Base-by-base conservation (phyloP, 495 filamentous ascomycete species). In the Pseudoneurospora amorphoporcata region DNA sequence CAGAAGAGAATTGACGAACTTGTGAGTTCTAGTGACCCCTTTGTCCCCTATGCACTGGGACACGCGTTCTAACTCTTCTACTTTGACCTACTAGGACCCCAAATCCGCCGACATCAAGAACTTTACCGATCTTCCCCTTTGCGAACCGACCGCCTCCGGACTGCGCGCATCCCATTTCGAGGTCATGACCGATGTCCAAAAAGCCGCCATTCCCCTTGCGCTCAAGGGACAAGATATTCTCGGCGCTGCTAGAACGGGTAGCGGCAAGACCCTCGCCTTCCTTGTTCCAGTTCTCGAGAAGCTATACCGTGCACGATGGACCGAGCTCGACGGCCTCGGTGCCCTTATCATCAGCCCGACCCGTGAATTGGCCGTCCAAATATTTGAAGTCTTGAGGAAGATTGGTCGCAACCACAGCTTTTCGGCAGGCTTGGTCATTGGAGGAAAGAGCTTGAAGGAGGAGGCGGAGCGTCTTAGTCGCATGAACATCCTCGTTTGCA, bases 401-500 rank as follows among this genome's bases (percentile, higher is more conserved):
- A 89, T 99, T 68, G 95, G 95, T 7, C 87, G 93, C 53, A 90
- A 94, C 65, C 95, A 99, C 81, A 85, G 88, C 29, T 97, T 98
- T 79, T 96, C 95, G 3, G 95, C 95, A 1, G 95, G 96, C 0
- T 80, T 99, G 76, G 89, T 99, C 1, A 98, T 98, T 76, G 95
- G 95, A n/a, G 95, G 95, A 9, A 96, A 94, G 84, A 92, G 88
- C 82, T 77, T 97, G 76, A 88, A 90, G 75, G 94, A 98, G 79
- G 95, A 99, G 81, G 90, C 90, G 61, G 92, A 95, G 74, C 86
- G 95, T 42, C 78, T 99, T 71, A 89, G 90, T 14, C 86, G 94
- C 73, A 99, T 99, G 96, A 98, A 98, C 75, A 99, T 99, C 68
- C 82, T 99, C 14, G 94, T 99, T 3, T 97, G 95, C 78, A 99